Evolutionary conservation across 352 stramenopile genomes (phyloP).

Genomic region (Phytophthora europaea): DNA sequence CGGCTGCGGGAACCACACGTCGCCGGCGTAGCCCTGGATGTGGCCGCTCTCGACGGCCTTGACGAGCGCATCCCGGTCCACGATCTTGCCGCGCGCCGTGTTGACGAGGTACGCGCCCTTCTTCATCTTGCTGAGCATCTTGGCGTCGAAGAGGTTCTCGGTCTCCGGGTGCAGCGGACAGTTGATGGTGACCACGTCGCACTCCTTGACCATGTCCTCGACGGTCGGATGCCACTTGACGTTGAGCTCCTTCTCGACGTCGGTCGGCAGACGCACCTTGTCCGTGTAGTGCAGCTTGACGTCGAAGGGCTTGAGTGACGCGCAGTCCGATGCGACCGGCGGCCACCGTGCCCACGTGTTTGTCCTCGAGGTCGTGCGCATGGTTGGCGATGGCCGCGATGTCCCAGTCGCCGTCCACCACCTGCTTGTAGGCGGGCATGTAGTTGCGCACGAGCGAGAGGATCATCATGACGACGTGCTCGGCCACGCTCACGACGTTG

Average conservation of each 20-base stretch:
- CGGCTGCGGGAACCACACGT: conserved; percentile 87
- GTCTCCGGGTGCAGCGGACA: conserved; percentile 77
- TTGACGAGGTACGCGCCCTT: conserved; percentile 81
- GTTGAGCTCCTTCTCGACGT: conserved; percentile 59
- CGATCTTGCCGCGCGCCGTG: conserved; percentile 83
- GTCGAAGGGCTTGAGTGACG: conserved; percentile 56
- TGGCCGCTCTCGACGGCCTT: conserved; percentile 42
- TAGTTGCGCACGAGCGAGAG: conserved; percentile 58
- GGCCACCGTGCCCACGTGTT: conserved; percentile 49
- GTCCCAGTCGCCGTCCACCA: conserved; percentile 52
- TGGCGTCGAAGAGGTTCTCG: conserved; percentile 70
- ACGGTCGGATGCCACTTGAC: conserved; percentile 44
- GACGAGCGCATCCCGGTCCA: conserved; percentile 68
- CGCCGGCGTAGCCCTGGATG: conserved; percentile 57
- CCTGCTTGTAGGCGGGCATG: conserved; percentile 54
- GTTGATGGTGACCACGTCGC: conserved; percentile 84
- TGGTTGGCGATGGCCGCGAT: conserved; percentile 48
- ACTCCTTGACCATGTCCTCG: conserved; percentile 57
- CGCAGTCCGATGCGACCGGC: conserved; percentile 50
- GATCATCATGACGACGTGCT: conserved; percentile 63
- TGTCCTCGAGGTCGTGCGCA: conserved; percentile 56
- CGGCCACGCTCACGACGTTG: conserved; percentile 54
- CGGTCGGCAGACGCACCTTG: conserved; percentile 45
- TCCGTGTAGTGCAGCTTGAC: conserved; percentile 63
- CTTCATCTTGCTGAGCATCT: conserved; percentile 75